A percentile compares a stretch with the other conserved stretches of the same genome.
Conservation (phyloP, 2,329 filamentous ascomycete species). For the Furcasterigmium sp. region DNA sequence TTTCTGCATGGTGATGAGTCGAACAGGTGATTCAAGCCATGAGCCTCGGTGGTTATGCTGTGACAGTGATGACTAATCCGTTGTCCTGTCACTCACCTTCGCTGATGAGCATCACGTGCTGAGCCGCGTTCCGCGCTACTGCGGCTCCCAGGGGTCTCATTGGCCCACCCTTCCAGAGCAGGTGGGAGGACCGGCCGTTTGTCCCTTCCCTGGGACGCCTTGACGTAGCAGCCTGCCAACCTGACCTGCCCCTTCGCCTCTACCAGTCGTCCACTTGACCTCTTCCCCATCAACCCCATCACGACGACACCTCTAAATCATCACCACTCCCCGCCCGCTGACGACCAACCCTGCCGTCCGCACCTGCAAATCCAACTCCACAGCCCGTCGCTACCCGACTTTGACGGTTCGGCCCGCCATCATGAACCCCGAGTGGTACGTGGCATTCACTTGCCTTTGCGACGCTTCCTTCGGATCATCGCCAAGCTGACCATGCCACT, state of each 20-base stretch:
- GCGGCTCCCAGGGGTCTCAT: background rate
- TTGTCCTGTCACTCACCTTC: too few relatives aligned
- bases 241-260: too few relatives aligned
- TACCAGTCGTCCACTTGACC: constrained; percentile 8
- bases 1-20: too few relatives aligned
- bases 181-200: constrained; percentile 1
- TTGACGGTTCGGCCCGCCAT: constrained; percentile 34
- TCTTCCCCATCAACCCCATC: constrained; percentile 1
- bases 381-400: background rate
- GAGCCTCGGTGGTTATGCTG: too few relatives aligned
- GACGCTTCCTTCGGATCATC: constrained; percentile 1
- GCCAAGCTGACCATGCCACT: constrained; percentile 14
- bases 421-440: constrained; percentile 94
- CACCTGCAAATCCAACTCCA: background rate
- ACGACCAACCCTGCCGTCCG: background rate
- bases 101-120: constrained; percentile 1
- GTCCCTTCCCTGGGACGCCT: constrained; percentile 2
- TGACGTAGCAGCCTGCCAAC: constrained; percentile 8
- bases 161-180: background rate
- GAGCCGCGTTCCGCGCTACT: background rate
- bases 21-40: too few relatives aligned
- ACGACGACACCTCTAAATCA: constrained; percentile 6
- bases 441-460: constrained; percentile 22
- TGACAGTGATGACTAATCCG: too few relatives aligned
- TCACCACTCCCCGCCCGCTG: constrained; percentile 9